These are phyloP conservation scores for Ilyonectria robusta DNA, from an alignment of 2,329 filamentous ascomycete genomes.

Conservation along the genomic window DNA sequence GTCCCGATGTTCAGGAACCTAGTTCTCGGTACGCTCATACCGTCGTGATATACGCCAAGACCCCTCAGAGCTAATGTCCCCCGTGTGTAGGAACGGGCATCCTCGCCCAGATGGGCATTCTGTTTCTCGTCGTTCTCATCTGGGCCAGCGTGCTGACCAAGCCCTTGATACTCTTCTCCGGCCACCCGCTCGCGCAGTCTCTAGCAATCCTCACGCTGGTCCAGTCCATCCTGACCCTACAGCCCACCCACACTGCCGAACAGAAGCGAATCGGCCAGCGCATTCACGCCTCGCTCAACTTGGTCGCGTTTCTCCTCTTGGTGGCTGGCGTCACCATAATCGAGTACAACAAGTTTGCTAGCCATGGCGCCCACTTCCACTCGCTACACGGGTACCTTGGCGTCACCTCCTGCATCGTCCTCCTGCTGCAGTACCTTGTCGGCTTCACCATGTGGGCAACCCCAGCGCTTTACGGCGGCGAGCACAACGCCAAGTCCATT, in stretches of 20 bases:
- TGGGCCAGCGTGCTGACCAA: constrained; percentile 84
- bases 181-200: constrained; percentile 82
- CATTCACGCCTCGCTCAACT: constrained; percentile 79
- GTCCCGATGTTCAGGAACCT: constrained; percentile 79
- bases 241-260: constrained; percentile 83
- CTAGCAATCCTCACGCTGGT: constrained; percentile 81
- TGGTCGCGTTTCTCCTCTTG: constrained; percentile 73
- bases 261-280: constrained; percentile 77
- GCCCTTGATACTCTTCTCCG: constrained; percentile 84
- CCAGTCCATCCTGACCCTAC: constrained; percentile 86
- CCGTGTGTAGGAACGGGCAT: constrained; percentile 79
- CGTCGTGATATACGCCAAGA: constrained; percentile 1
- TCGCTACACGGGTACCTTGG: constrained; percentile 88
- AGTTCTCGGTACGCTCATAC: constrained; percentile 72
- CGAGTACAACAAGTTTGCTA: constrained; percentile 85
- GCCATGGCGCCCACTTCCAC: constrained; percentile 79
- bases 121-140: constrained; percentile 81
- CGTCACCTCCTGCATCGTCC: constrained; percentile 78
- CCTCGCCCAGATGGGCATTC: constrained; percentile 82
- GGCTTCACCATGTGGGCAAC: constrained; percentile 87
- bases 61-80: constrained; percentile 18
- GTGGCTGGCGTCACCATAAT: constrained; percentile 78
- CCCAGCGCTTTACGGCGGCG: constrained; percentile 82
- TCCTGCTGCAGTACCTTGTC: constrained; percentile 81
- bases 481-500: constrained; percentile 82